Evolutionary conservation across 495 filamentous ascomycete species (phyloP).

Genomic region (Terfezia claveryi): DNA sequence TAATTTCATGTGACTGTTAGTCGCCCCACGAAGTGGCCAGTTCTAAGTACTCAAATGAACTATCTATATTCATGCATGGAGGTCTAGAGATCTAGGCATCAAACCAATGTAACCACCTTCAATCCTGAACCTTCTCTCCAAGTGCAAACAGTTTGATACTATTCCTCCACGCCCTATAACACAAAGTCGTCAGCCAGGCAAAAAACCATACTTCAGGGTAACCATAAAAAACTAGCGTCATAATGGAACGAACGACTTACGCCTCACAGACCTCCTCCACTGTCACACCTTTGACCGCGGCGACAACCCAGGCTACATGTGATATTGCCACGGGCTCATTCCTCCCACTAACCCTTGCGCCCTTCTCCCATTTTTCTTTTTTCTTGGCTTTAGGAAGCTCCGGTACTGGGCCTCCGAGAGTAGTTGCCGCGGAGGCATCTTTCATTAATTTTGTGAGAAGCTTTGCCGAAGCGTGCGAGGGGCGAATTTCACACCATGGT

Average conservation of each 20-base stretch:
- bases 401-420: neutral
- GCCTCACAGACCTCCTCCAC: slow-evolving; percentile 69
- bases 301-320: slow-evolving; percentile 68
- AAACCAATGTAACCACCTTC: too few relatives aligned
- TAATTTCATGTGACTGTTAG: too few relatives aligned
- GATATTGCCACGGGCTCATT: slow-evolving; percentile 76
- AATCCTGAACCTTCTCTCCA: slow-evolving; percentile 22
- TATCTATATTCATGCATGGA: too few relatives aligned
- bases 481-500: slow-evolving; percentile 60
- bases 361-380: slow-evolving; percentile 80
- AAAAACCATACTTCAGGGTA: too few relatives aligned
- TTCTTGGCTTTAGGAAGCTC: slow-evolving; percentile 35
- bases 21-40: too few relatives aligned
- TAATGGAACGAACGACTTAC: neutral
- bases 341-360: slow-evolving; percentile 66
- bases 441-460: slow-evolving; percentile 24
- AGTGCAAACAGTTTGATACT: slow-evolving; percentile 61
- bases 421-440: slow-evolving; percentile 9
- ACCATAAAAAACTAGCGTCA: too few relatives aligned
- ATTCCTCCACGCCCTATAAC: slow-evolving; percentile 45
- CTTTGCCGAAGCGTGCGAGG: slow-evolving; percentile 38
- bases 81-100: too few relatives aligned
- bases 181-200: too few relatives aligned
- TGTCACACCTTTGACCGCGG: slow-evolving; percentile 53
- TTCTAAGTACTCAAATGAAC: too few relatives aligned